phyloP scores from a whole-genome alignment of 2,329 filamentous ascomycete species.

The Boeremia exigua region DNA sequence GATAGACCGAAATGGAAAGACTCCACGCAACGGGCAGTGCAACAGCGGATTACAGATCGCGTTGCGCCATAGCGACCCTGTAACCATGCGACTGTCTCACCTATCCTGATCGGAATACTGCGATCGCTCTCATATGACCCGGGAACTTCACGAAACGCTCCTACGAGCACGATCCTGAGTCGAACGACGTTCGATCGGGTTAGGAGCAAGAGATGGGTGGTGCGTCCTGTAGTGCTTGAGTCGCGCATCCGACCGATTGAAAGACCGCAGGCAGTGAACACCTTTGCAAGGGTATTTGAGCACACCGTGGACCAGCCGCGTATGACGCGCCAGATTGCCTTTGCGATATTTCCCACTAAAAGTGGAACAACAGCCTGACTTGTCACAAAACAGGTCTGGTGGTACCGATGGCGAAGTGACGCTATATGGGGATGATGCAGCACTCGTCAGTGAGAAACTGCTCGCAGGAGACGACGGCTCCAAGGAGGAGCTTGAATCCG shows the following conservation, averaged over 20 bases:
- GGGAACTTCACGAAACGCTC: not conserved
- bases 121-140: too few relatives aligned
- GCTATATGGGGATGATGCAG: not conserved
- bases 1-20: too few relatives aligned
- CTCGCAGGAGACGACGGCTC: not conserved
- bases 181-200: not conserved
- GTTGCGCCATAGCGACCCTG: too few relatives aligned
- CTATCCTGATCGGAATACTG: too few relatives aligned
- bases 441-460: not conserved
- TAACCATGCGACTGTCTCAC: too few relatives aligned
- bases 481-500: too few relatives aligned
- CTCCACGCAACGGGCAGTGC: too few relatives aligned
- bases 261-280: not conserved
- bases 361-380: not conserved
- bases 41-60: too few relatives aligned
- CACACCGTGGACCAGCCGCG: not conserved
- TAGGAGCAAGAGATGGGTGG: not conserved
- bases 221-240: slow-evolving; percentile 1
- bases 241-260: not conserved
- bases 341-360: not conserved
- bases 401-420: not conserved
- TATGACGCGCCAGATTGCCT: not conserved
- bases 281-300: not conserved
- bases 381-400: not conserved
- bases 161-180: not conserved